Conservation (phyloP, 2,329 filamentous ascomycete genomes). For the Lachnellula occidentalis region DNA sequence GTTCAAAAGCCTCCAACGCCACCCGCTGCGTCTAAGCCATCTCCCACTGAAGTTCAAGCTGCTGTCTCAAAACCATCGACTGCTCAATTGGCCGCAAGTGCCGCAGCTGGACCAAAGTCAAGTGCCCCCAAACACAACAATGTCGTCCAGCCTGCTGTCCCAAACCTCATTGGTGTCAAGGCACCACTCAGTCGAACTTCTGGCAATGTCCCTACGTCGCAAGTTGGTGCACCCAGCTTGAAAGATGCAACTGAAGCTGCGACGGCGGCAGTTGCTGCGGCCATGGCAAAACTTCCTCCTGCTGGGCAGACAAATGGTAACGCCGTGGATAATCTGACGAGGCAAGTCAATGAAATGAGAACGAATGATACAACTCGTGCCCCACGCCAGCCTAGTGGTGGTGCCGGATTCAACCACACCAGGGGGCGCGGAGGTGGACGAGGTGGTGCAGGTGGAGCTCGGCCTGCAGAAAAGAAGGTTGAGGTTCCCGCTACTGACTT, state of each 20-base stretch:
- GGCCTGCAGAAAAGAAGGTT: conserved; percentile 55
- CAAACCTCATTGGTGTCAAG: conserved; percentile 41
- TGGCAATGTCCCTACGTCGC: conserved; percentile 12
- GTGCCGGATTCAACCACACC: conserved; percentile 35
- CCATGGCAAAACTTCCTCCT: conserved; percentile 64
- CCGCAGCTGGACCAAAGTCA: conserved; percentile 5
- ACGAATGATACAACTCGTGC: conserved; percentile 51
- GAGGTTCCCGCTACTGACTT: conserved; percentile 89
- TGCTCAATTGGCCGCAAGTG: conserved; percentile 10
- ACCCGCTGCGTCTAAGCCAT: conserved; percentile 64
- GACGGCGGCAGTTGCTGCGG: conserved; percentile 71
- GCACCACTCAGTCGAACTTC: conserved; percentile 35
- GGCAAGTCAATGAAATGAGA: conserved; percentile 73
- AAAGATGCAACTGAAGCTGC: conserved; percentile 69
- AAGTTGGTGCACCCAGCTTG: conserved; percentile 39
- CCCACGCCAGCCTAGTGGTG: conserved; percentile 40
- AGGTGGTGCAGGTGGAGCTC: conserved; percentile 25
- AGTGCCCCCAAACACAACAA: conserved; percentile 37
- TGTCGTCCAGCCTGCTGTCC: conserved; percentile 61
- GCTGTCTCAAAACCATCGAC: conserved; percentile 33
- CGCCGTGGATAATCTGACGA: conserved; percentile 64
- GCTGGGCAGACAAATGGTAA: conserved; percentile 32
- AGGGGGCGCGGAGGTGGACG: conserved; percentile 41
- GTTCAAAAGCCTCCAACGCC: conserved; percentile 51
- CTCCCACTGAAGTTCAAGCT: conserved; percentile 46